Evolutionary conservation across 1,284 basidiomycete species (phyloP).

Genomic region (Sporisorium graminicola): DNA sequence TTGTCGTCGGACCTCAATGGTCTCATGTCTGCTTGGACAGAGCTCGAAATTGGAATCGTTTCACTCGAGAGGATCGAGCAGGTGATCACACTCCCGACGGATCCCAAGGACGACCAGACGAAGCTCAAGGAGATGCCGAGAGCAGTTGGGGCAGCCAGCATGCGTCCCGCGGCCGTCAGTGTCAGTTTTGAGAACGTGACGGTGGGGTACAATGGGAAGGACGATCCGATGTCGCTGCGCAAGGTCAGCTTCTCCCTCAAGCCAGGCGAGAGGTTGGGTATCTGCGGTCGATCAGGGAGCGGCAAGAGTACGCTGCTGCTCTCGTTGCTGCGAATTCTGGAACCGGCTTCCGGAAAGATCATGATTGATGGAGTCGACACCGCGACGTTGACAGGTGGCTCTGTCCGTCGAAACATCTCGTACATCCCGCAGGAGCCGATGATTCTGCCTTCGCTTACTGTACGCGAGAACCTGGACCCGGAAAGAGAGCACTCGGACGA

Average conservation of each 20-base stretch:
- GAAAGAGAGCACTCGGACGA: constrained; percentile 38
- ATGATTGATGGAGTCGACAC: constrained; percentile 77
- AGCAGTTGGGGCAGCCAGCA: constrained; percentile 10
- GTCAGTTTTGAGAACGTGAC: constrained; percentile 10
- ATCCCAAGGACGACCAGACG: constrained; percentile 18
- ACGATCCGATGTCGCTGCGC: constrained; percentile 4
- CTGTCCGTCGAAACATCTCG: constrained; percentile 21
- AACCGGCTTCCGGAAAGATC: constrained; percentile 82
- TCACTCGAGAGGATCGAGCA: constrained; percentile 66
- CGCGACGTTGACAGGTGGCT: constrained; percentile 10
- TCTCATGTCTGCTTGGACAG: constrained; percentile 56
- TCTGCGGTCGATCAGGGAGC: constrained; percentile 79
- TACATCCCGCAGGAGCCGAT: constrained; percentile 61
- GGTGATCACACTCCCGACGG: constrained; percentile 43
- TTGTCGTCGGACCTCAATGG: constrained; percentile 38
- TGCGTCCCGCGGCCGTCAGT: constrained; percentile 19
- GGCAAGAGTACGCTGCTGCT: constrained; percentile 79
- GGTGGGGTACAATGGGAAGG: constrained; percentile 11
- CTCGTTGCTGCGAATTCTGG: constrained; percentile 71
- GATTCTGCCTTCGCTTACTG: constrained; percentile 50
- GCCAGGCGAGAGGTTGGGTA: not conserved
- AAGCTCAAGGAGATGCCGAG: constrained; percentile 29
- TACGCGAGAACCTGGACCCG: constrained; percentile 59
- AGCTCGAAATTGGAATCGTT: constrained; percentile 68
- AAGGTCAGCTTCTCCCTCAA: constrained; percentile 4